A percentile compares a stretch with the other conserved stretches of the same genome.
Evolutionary conservation across 148 eudicot genomes (phyloP).

Genomic region (Euryodendron excelsum): DNA sequence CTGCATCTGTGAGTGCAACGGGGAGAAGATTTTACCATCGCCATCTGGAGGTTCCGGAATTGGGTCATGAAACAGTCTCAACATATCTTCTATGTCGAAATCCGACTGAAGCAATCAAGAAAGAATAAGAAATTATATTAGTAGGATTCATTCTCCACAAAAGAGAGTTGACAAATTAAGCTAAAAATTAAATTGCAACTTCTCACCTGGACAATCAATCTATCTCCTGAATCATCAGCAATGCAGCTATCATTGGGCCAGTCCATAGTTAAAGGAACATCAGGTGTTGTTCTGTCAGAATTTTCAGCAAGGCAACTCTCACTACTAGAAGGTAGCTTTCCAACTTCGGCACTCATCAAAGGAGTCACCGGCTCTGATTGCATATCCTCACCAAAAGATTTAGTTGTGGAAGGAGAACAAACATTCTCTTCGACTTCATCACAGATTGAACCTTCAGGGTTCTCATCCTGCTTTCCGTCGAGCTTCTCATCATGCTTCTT

Average conservation of each 20-base stretch:
- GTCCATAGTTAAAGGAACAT: conserved; percentile 32
- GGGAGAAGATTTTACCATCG: conserved; percentile 41
- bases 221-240: conserved; percentile 29
- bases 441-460: conserved; percentile 43
- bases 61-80: conserved; percentile 26
- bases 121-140: background rate
- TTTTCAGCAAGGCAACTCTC: conserved; percentile 29
- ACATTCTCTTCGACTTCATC: conserved; percentile 42
- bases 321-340: conserved; percentile 28
- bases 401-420: conserved; percentile 40
- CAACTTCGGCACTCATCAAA: conserved; percentile 19
- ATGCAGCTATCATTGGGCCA: conserved; percentile 26
- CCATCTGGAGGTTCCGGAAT: conserved; percentile 24
- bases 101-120: conserved; percentile 46
- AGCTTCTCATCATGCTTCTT: conserved; percentile 59
- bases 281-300: conserved; percentile 27
- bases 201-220: conserved; percentile 41
- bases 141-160: background rate
- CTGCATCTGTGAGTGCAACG: conserved; percentile 35
- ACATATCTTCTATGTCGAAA: conserved; percentile 41
- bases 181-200: background rate
- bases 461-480: conserved; percentile 58
- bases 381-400: conserved; percentile 38
- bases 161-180: background rate
- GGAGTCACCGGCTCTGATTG: conserved; percentile 51